Conservation (phyloP, 73 alveolate genomes). For the Paramecium octaurelia region DNA sequence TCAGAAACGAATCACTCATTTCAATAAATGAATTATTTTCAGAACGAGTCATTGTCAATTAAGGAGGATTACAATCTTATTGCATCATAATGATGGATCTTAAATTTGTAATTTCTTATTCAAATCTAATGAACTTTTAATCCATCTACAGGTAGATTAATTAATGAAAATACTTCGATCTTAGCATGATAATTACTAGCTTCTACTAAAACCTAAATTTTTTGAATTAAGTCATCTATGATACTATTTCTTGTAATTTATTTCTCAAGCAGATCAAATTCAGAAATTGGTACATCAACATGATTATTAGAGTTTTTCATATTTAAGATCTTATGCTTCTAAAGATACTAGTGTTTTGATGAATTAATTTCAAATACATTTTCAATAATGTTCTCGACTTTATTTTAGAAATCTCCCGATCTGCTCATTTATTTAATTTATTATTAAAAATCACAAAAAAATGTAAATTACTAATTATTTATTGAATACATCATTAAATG, state of each 20-base stretch:
- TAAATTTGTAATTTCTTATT: background rate
- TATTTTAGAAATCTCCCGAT: background rate
- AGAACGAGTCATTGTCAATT: background rate
- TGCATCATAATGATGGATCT: background rate
- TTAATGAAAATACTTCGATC: background rate
- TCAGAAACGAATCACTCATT: conserved; percentile 22
- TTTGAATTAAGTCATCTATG: background rate
- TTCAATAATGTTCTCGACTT: background rate
- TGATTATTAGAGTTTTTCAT: background rate
- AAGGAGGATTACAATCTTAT: background rate
- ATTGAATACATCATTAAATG: background rate
- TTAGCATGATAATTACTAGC: background rate
- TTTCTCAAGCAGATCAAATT: background rate
- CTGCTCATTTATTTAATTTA: background rate
- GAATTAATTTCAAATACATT: background rate
- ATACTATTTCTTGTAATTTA: background rate
- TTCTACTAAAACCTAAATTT: background rate
- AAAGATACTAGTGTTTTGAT: background rate
- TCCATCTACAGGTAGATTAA: background rate
- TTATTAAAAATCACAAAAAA: background rate
- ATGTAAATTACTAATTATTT: background rate
- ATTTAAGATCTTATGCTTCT: background rate
- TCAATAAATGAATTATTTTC: conserved; percentile 4
- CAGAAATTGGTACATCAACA: background rate
- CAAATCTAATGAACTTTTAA: background rate